These are phyloP conservation scores for Aureobasidium lini DNA, from an alignment of 2,329 filamentous ascomycete species.

Conservation along the genomic window DNA sequence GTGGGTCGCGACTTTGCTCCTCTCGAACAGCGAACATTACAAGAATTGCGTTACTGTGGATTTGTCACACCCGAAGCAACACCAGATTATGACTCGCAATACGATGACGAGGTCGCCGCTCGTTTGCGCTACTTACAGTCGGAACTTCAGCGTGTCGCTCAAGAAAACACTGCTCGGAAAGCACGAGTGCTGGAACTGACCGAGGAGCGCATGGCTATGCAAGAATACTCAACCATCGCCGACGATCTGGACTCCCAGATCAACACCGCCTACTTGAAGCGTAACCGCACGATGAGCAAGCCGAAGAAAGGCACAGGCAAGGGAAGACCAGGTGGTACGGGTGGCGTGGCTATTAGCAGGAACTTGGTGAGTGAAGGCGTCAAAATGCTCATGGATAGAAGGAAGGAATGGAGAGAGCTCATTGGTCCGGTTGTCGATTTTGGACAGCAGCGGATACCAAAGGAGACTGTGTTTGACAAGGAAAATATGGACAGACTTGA, in stretches of 20 bases:
- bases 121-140: conserved; percentile 78
- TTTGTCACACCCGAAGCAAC: conserved; percentile 54
- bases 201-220: conserved; percentile 86
- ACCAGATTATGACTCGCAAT: conserved; percentile 80
- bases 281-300: conserved; percentile 91
- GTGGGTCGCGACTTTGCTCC: conserved; percentile 75
- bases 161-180: conserved; percentile 87
- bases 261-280: conserved; percentile 90
- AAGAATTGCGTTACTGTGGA: conserved; percentile 84
- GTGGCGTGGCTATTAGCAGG: conserved; percentile 55
- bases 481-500: conserved; percentile 65
- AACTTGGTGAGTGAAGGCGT: conserved; percentile 85
- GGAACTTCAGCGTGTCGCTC: conserved; percentile 72
- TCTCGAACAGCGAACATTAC: conserved; percentile 83
- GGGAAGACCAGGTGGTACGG: conserved; percentile 43
- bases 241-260: conserved; percentile 95
- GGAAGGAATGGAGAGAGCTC: conserved; percentile 80
- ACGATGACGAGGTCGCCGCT: conserved; percentile 88
- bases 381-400: conserved; percentile 83
- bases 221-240: conserved; percentile 93
- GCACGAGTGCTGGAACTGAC: conserved; percentile 77
- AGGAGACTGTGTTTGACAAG: conserved; percentile 68
- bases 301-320: conserved; percentile 57
- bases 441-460: conserved; percentile 68
- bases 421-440: conserved; percentile 88